Evolutionary conservation across 805 yeast species (phyloP), one percentile per base, ranked within the genome.

Genomic region (Lipomyces mesembrius): DNA sequence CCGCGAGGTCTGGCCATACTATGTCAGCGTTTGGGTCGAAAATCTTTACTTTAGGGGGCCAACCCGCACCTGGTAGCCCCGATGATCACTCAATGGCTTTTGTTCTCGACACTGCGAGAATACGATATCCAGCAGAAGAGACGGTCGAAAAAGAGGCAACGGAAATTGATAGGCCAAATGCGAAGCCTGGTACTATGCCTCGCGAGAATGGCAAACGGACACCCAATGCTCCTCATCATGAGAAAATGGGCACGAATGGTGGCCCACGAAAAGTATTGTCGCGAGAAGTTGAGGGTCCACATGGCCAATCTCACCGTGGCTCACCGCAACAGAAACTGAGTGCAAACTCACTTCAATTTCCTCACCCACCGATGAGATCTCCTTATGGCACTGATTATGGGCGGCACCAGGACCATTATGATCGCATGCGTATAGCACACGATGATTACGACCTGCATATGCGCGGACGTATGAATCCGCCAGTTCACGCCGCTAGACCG

Each of bases 1-100:
- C 93, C 57, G 87, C 95, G 14, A 85, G 98, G 73, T 90, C 94
- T 69, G 98, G 98, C 9, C 99, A 95, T 78, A 87, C 97, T 7
- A 80, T 94, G 79, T 87, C 98, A 0, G 88, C 86, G 62, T 81
- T 88, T 59, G 85, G 85, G 68, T 86, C 91, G 74, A 90, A 88
- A 77, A 75, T 94, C 46, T 75, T 93, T 12, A 85, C 94, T 17
- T 88, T 96, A 90, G 99, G 99, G 56, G 98, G 99, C 66, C 97
- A 92, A 77, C 87, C 88, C 7, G 77, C 79, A 57, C 75, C 80
- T 34, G 82, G 81, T 32, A 83, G 82, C 66, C 80, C 78, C 6
- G 81, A 72, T 52, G 82, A 86, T 74, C 79, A 84, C 65, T 86
- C 85, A 63, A 78, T 76, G 2, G 81, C 90, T 22, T 89, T 84